Conservation (phyloP, 2,329 filamentous ascomycete species). For the Penicillium brasilianum region DNA sequence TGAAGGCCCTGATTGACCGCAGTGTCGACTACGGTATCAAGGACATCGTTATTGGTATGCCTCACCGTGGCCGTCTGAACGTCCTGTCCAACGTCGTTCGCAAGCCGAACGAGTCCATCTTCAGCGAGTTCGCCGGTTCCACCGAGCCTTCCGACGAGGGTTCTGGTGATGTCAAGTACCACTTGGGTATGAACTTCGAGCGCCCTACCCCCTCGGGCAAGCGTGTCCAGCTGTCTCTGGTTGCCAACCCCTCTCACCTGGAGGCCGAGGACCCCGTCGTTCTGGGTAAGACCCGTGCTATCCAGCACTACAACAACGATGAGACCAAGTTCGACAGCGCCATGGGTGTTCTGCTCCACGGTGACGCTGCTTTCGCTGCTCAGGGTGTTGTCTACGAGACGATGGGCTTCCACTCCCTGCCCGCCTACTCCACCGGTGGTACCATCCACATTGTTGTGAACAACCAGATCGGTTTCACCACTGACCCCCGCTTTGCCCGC, state of each 20-base stretch:
- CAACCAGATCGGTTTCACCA: slow-evolving; percentile 99
- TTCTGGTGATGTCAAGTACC: slow-evolving; percentile 98
- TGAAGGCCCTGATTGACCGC: slow-evolving; percentile 98
- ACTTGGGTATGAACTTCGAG: slow-evolving; percentile 99
- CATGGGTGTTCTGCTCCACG: slow-evolving; percentile 95
- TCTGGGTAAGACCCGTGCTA: slow-evolving; percentile 94
- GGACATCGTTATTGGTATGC: slow-evolving; percentile 99
- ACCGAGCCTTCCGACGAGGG: slow-evolving; percentile 89
- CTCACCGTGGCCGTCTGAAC: slow-evolving; percentile 96
- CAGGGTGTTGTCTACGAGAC: slow-evolving; percentile 99
- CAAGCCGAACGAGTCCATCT: slow-evolving; percentile 99
- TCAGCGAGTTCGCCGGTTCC: slow-evolving; percentile 94
- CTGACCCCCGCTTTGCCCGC: slow-evolving; percentile 93
- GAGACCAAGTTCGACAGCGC: slow-evolving; percentile 86
- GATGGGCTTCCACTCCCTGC: slow-evolving; percentile 94
- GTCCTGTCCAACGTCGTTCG: slow-evolving; percentile 97
- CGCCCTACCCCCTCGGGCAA: slow-evolving; percentile 97
- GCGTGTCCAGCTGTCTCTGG: slow-evolving; percentile 97
- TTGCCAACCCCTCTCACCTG: slow-evolving; percentile 97
- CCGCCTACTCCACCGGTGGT: slow-evolving; percentile 94
- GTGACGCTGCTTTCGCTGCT: slow-evolving; percentile 94
- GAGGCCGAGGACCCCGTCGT: slow-evolving; percentile 98
- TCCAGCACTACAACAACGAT: slow-evolving; percentile 98
- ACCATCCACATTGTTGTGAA: slow-evolving; percentile 98
- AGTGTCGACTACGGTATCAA: slow-evolving; percentile 98